A percentile compares a stretch with the other conserved stretches of the same genome.
Conservation (phyloP, 768 basidiomycete species). For the Rhizopogon vesiculosus region DNA sequence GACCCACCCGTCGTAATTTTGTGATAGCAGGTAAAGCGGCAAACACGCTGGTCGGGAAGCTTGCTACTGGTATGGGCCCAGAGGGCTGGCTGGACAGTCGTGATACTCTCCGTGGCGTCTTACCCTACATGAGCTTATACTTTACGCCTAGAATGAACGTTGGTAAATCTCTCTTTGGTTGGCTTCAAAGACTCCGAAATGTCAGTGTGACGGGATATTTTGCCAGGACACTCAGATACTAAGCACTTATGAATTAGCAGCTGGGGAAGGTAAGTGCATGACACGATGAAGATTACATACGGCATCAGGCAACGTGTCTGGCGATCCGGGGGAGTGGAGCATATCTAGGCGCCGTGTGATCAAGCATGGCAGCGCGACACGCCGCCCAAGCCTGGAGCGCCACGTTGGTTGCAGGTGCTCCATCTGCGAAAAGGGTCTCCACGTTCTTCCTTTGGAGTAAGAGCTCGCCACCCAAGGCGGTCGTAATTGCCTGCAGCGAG, state of each 20-base stretch:
- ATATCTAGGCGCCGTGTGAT: slow-evolving; percentile 13
- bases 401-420: slow-evolving; percentile 9
- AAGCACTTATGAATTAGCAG: not conserved
- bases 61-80: slow-evolving; percentile 11
- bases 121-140: too few species aligned
- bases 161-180: not conserved
- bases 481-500: not conserved
- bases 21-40: slow-evolving; percentile 11
- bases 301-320: slow-evolving; percentile 17
- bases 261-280: not conserved
- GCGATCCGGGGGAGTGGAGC: slow-evolving; percentile 12
- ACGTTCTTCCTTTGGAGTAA: slow-evolving; percentile 24
- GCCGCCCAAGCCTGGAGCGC: slow-evolving; percentile 45
- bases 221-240: slow-evolving; percentile 41
- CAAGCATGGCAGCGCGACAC: slow-evolving; percentile 28
- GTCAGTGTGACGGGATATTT: slow-evolving; percentile 40
- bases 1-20: slow-evolving; percentile 20
- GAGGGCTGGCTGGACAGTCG: slow-evolving; percentile 13
- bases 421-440: slow-evolving; percentile 22
- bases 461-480: slow-evolving; percentile 33
- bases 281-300: slow-evolving; percentile 18
- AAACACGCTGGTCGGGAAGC: slow-evolving; percentile 19
- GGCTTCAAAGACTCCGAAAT: slow-evolving; percentile 49
- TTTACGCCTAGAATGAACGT: too few species aligned
- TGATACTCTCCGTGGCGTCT: not conserved